Evolutionary conservation across 2,329 filamentous ascomycete genomes (phyloP).

Genomic region (Diaporthe citri): DNA sequence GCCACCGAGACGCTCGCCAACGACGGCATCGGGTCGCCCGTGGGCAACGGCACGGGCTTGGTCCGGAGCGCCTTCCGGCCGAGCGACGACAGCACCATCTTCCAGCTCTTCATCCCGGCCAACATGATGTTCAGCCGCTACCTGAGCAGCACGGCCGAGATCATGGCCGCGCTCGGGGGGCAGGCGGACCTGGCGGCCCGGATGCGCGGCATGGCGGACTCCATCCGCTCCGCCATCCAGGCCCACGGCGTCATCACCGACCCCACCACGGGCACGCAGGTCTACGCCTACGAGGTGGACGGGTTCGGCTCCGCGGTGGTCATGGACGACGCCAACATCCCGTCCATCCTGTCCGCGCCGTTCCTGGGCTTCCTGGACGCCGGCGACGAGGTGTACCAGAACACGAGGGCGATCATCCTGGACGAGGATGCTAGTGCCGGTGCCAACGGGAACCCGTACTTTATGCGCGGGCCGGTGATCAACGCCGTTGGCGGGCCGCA

Average conservation of each 20-base stretch:
- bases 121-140: conserved; percentile 87
- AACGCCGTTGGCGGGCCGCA: conserved; percentile 67
- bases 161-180: conserved; percentile 57
- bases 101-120: conserved; percentile 88
- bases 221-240: conserved; percentile 50
- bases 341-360: conserved; percentile 70
- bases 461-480: conserved; percentile 64
- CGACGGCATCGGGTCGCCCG: conserved; percentile 82
- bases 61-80: conserved; percentile 91
- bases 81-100: conserved; percentile 87
- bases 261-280: conserved; percentile 3
- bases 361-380: conserved; percentile 71
- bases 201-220: conserved; percentile 71
- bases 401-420: conserved; percentile 80
- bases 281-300: conserved; percentile 81
- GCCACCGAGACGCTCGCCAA: conserved; percentile 57
- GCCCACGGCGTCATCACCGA: conserved; percentile 62
- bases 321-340: conserved; percentile 79
- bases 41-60: conserved; percentile 83
- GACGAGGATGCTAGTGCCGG: conserved; percentile 28
- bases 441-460: conserved; percentile 79
- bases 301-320: conserved; percentile 72
- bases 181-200: conserved; percentile 63
- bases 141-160: conserved; percentile 62
- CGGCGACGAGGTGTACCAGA: conserved; percentile 75